phyloP scores from a whole-genome alignment of 192 early-diverging fungal genomes.

The Chytriomyces sp. region DNA sequence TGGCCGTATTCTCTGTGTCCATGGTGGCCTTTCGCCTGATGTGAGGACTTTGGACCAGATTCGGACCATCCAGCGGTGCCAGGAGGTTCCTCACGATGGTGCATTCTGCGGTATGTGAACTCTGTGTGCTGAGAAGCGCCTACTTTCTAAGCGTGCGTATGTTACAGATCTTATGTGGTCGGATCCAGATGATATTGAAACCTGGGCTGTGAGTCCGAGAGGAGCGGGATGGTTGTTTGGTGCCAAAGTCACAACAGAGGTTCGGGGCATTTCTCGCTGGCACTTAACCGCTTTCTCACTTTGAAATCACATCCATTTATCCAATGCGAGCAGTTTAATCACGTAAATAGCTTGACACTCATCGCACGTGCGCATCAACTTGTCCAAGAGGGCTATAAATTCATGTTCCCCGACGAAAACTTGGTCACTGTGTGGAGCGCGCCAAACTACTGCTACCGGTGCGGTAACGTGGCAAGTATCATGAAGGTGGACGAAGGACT shows the following conservation, averaged over 20 bases:
- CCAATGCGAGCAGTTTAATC: slow-evolving; percentile 70
- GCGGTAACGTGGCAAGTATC: slow-evolving; percentile 66
- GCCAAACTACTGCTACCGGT: slow-evolving; percentile 67
- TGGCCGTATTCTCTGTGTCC: slow-evolving; percentile 88
- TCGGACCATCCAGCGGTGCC: slow-evolving; percentile 90
- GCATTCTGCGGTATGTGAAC: slow-evolving; percentile 81
- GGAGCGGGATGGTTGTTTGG: slow-evolving; percentile 98
- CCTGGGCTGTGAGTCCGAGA: slow-evolving; percentile 86
- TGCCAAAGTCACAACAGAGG: slow-evolving; percentile 88
- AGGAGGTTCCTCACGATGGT: slow-evolving; percentile 94
- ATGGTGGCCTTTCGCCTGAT: slow-evolving; percentile 92
- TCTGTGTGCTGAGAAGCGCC: not conserved
- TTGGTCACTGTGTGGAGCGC: slow-evolving; percentile 96
- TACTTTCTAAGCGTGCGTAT: not conserved
- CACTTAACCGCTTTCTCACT: not conserved
- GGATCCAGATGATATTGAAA: slow-evolving; percentile 93
- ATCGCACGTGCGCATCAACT: slow-evolving; percentile 97
- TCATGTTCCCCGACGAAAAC: slow-evolving; percentile 89
- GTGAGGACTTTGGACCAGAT: slow-evolving; percentile 92
- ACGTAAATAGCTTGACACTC: slow-evolving; percentile 85
- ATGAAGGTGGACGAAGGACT: slow-evolving; percentile 65
- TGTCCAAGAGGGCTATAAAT: slow-evolving; percentile 97
- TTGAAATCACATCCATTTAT: not conserved
- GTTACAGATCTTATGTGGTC: slow-evolving; percentile 89
- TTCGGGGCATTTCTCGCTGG: slow-evolving; percentile 28